Base-by-base conservation (phyloP, 2,329 filamentous ascomycete genomes). In the Verticillium klebahnii region DNA sequence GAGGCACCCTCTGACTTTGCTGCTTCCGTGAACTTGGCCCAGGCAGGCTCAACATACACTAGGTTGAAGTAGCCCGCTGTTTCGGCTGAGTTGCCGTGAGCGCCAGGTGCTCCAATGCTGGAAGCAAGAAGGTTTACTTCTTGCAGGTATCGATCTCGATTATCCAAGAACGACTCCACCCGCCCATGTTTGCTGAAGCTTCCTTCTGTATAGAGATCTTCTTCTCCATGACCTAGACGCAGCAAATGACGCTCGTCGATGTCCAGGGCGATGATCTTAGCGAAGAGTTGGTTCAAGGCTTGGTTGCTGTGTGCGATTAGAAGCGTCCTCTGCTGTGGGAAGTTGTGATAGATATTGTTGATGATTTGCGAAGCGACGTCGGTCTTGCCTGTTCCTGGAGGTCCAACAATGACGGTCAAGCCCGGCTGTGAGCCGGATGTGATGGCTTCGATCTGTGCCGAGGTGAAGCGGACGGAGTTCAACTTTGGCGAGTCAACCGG, bases 351-450 rank as follows among this genome's bases (percentile, higher is more conserved):
- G 68, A 99, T 90, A 74, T 98, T 97, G 79, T 92, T 97, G 77
- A 99, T 99, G 73, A 98, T 96, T 75, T 99, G 95, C 5, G 94
- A 97, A 57, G 93, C 93, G 60, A 99, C 95, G 75, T 99, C 95
- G n/a, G 95, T 99, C 80, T 99, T 99, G 65, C 96, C 95, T 7
- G 95, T 99, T 60, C 95, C 95, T 8, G 95, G 95, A 60, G 95
- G 95, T 1, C 95, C 95, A 65, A 99, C 92, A 68, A 99, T 90
- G 57, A 99, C 86, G 1, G 94, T 97, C 59, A 99, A 82, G 23
- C 96, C 95, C 39, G 95, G 94, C 70, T 99, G 96, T 7, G 92
- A 93, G 23, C 95, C 95, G 50, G 94, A 97, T 63, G 91, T 88
- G 69, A 99, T 95, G 31, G 95, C 95, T 73, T 98, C 91, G 32